Conservation (phyloP, 352 stramenopile genomes). For the Phytophthora pseudosyringae region DNA sequence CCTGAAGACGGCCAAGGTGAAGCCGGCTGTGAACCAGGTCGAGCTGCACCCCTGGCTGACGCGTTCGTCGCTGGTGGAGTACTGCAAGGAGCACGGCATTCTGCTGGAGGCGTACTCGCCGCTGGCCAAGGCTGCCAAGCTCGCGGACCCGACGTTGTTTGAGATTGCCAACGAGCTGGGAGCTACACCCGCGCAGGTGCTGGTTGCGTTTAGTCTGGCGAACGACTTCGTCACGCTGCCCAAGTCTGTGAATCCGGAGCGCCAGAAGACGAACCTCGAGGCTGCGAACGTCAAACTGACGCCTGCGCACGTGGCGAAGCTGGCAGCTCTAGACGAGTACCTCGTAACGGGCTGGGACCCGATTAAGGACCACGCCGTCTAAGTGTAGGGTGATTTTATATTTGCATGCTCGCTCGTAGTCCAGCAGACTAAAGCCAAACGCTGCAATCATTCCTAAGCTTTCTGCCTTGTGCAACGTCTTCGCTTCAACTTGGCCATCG, state of each 20-base stretch:
- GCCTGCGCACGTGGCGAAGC: conserved; percentile 31
- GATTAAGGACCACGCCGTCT: conserved; percentile 45
- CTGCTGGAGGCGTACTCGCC: conserved; percentile 71
- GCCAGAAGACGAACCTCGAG: conserved; percentile 58
- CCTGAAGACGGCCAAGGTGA: conserved; percentile 54
- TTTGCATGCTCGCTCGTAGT: too few species aligned
- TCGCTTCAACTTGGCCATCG: too few species aligned
- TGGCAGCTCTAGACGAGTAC: conserved; percentile 54
- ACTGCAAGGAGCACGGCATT: conserved; percentile 54
- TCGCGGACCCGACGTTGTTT: conserved; percentile 19
- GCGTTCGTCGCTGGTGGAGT: conserved; percentile 62
- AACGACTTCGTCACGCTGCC: conserved; percentile 64
- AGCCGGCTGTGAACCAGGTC: conserved; percentile 87
- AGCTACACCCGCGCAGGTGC: conserved; percentile 51
- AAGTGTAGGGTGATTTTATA: background rate
- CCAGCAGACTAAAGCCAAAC: too few species aligned
- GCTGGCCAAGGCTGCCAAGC: conserved; percentile 41
- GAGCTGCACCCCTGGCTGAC: conserved; percentile 79
- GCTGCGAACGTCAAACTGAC: conserved; percentile 42
- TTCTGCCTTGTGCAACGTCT: too few species aligned
- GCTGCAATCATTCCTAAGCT: too few species aligned
- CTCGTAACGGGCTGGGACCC: conserved; percentile 52
- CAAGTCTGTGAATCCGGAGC: conserved; percentile 53
- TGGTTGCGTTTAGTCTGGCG: conserved; percentile 62
- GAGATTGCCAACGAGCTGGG: conserved; percentile 41